phyloP scores from a whole-genome alignment of 2,329 filamentous ascomycete species.

The Ophiosphaerella herpotricha region DNA sequence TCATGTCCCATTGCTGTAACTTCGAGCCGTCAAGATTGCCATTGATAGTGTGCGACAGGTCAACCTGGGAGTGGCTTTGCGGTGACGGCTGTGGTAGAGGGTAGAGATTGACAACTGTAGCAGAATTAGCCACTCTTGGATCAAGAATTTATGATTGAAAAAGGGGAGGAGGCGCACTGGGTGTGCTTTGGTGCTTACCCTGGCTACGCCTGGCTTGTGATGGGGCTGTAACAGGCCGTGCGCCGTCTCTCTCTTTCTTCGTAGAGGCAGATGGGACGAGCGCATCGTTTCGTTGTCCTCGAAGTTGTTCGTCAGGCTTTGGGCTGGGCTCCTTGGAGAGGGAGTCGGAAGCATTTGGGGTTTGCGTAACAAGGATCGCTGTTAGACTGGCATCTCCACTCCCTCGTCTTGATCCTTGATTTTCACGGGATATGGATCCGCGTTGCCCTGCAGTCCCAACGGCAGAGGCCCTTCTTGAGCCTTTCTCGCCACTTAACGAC shows the following conservation, averaged over 20 bases:
- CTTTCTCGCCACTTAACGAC: conserved; percentile 34
- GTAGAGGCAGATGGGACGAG: conserved; percentile 31
- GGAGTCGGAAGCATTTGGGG: conserved; percentile 34
- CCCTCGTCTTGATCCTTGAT: conserved; percentile 42
- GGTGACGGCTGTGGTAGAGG: conserved; percentile 35
- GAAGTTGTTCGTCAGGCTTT: conserved; percentile 19
- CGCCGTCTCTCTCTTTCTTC: conserved; percentile 31
- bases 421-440: conserved; percentile 32
- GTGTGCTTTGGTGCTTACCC: conserved; percentile 31
- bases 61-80: conserved; percentile 42
- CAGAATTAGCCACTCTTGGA: conserved; percentile 7
- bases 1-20: conserved; percentile 38
- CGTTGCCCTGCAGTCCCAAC: conserved; percentile 24
- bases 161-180: conserved; percentile 10
- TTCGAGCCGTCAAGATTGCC: conserved; percentile 40
- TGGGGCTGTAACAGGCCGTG: conserved; percentile 43
- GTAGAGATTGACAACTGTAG: conserved; percentile 35
- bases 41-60: conserved; percentile 37
- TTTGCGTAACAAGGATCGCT: conserved; percentile 46
- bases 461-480: conserved; percentile 37
- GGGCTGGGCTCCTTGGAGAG: conserved; percentile 19
- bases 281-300: conserved; percentile 37
- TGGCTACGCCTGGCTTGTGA: conserved; percentile 40
- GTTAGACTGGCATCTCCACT: conserved; percentile 48
- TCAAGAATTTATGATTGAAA: too few relatives aligned